phyloP scores from a whole-genome alignment of 768 basidiomycete genomes.

The Calocybe cyanea region DNA sequence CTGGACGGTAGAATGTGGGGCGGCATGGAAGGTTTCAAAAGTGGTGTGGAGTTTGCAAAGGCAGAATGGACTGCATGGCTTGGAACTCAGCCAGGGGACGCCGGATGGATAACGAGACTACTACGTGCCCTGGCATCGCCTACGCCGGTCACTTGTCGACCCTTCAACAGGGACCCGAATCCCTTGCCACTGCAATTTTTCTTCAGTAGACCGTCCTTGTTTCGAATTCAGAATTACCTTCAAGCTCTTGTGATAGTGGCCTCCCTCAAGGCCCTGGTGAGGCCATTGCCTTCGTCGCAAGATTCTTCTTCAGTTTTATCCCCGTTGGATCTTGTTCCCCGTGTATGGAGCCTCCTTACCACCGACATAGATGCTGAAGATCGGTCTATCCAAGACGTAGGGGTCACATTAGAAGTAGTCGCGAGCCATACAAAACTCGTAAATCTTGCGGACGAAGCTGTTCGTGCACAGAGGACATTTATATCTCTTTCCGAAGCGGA shows the following conservation, averaged over 20 bases:
- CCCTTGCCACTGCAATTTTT: constrained; percentile 64
- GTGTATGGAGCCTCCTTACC: constrained; percentile 64
- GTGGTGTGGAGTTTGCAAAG: constrained; percentile 25
- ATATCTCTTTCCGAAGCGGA: constrained; percentile 28
- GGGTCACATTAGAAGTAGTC: constrained; percentile 4
- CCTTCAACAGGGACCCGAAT: constrained; percentile 31
- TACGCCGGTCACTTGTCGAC: constrained; percentile 34
- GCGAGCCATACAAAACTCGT: constrained; percentile 49
- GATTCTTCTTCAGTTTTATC: constrained; percentile 6
- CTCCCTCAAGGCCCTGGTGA: constrained; percentile 53
- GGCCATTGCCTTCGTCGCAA: constrained; percentile 20
- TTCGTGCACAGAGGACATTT: constrained; percentile 43
- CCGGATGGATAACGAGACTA: constrained; percentile 45
- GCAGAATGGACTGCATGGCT: constrained; percentile 8
- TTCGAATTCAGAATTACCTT: constrained; percentile 63
- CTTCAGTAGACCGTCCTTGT: constrained; percentile 48
- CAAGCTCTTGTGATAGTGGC: constrained; percentile 70
- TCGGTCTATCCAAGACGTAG: constrained; percentile 1
- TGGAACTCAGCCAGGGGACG: constrained; percentile 6
- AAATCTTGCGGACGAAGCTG: constrained; percentile 72
- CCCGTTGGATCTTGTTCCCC: constrained; percentile 43
- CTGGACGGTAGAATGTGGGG: constrained; percentile 44
- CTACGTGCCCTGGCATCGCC: constrained; percentile 39
- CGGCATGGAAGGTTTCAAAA: constrained; percentile 27
- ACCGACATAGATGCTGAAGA: constrained; percentile 45